A percentile compares a stretch with the other conserved stretches of the same genome.
These are phyloP conservation scores for Macrotyloma uniflorum DNA, from an alignment of 306 rosid genomes.

Conservation along the genomic window DNA sequence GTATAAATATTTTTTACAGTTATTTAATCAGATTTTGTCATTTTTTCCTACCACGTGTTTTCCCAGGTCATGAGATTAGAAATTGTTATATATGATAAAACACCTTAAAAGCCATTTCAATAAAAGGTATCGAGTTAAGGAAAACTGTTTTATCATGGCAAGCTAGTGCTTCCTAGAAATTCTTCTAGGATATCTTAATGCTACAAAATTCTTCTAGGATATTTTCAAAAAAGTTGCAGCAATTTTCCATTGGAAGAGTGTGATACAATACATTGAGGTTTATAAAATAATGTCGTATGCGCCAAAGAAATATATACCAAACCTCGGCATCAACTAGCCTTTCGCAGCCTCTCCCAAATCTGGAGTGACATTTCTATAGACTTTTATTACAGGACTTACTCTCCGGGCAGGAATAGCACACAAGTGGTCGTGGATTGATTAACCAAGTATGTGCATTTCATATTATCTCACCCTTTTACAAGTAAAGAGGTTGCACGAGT, in stretches of 20 bases:
- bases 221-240: background rate
- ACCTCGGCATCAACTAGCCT: background rate
- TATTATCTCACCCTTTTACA: background rate
- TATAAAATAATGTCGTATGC: background rate
- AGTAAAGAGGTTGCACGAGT: background rate
- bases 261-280: background rate
- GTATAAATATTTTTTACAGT: too few species aligned
- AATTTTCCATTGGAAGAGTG: background rate
- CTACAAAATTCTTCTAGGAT: background rate
- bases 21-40: too few species aligned
- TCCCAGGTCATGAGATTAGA: too few species aligned
- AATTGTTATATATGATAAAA: too few species aligned
- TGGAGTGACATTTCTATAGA: background rate
- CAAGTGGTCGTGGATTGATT: background rate
- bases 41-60: too few species aligned
- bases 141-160: background rate
- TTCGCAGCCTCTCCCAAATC: background rate
- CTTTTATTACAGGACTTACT: background rate
- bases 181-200: background rate
- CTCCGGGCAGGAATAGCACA: background rate
- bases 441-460: background rate
- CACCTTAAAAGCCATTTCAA: background rate
- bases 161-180: background rate
- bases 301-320: background rate
- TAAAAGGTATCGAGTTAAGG: background rate